Base-by-base conservation (phyloP, 2,329 filamentous ascomycete species). In the Alternaria arborescens region DNA sequence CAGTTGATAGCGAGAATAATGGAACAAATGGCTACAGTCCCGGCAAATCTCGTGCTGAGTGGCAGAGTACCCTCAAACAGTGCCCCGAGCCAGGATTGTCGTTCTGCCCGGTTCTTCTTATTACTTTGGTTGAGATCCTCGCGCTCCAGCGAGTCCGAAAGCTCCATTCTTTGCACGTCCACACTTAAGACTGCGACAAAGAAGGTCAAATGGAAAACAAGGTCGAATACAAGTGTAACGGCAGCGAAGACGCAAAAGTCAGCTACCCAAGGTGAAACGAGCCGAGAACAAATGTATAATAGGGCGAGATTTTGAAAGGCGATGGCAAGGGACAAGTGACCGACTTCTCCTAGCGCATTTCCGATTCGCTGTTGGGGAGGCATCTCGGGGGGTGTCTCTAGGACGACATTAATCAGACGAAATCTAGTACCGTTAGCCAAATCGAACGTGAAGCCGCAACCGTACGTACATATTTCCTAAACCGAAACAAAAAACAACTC, bases 181-280 rank as follows among this genome's bases (percentile, higher is more conserved):
- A 94, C 88, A 70, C 90, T 93, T 24, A 94, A 81, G 12, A 94
- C 90, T 1, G 91, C 88, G 4, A 93, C 82, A 71, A 94, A 94
- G 78, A 93, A 94, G 0, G 91, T 94, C 8, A 92, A 85, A 22
- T 93, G 83, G 71, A 91, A 93, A 70, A 93, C 88, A 63, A 91
- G 90, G 76, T 94, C 91, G 69, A 94, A 90, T 0, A 91, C 78
- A 14, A 92, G 86, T 1, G 91, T 92, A 52, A 94, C 86, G 3
- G 89, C 89, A 3, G 89, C 88, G 75, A 94, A 94, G 1, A 86
- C 86, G 77, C 91, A 94, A 69, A 94, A 93, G 0, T 89, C 89
- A 1, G 88, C 86, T 4, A 93, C 89, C 48, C 89, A 89, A 0
- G 89, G 86, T 5, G 88, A 88, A 1, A 92, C 89, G 8, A 91